phyloP scores from a whole-genome alignment of 2,329 filamentous ascomycete species.

The Penicillium sp. region DNA sequence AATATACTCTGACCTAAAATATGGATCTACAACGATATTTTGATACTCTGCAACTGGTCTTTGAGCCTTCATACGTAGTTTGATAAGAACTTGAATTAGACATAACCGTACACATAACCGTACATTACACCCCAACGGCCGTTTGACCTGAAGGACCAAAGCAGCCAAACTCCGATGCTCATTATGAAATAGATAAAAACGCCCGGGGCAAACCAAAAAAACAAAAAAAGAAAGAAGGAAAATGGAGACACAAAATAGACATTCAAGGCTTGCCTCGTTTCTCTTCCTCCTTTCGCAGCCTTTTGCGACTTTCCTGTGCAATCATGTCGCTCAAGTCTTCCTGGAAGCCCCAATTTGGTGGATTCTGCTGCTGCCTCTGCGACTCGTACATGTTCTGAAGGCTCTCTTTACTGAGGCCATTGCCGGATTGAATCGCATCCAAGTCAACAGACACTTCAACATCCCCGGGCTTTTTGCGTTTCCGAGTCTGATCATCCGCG shows the following conservation, averaged over 20 bases:
- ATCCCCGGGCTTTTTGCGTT: constrained; percentile 94
- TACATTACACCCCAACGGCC: not conserved
- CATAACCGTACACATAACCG: constrained; percentile 1
- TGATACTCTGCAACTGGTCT: not conserved
- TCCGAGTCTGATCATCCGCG: constrained; percentile 71
- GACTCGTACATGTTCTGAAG: constrained; percentile 77
- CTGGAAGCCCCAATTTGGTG: constrained; percentile 72
- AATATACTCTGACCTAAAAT: too few relatives aligned
- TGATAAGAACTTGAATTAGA: not conserved
- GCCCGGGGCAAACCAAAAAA: not conserved
- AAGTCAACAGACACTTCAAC: constrained; percentile 89
- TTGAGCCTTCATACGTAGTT: not conserved
- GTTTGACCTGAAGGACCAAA: not conserved
- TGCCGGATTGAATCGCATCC: constrained; percentile 71
- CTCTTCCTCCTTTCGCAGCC: constrained; percentile 84
- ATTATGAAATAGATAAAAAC: not conserved
- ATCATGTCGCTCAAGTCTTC: constrained; percentile 97
- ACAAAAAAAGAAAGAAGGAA: too few relatives aligned
- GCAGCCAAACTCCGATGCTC: constrained; percentile 7
- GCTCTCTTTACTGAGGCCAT: constrained; percentile 81
- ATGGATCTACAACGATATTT: too few relatives aligned
- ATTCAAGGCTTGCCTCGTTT: constrained; percentile 59
- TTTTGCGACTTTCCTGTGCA: constrained; percentile 85
- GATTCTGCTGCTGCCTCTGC: constrained; percentile 63
- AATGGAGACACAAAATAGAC: not conserved